Evolutionary conservation across 805 yeast genomes (phyloP), one percentile per base, ranked within the genome.

Genomic region (Metschnikowia henanensis): DNA sequence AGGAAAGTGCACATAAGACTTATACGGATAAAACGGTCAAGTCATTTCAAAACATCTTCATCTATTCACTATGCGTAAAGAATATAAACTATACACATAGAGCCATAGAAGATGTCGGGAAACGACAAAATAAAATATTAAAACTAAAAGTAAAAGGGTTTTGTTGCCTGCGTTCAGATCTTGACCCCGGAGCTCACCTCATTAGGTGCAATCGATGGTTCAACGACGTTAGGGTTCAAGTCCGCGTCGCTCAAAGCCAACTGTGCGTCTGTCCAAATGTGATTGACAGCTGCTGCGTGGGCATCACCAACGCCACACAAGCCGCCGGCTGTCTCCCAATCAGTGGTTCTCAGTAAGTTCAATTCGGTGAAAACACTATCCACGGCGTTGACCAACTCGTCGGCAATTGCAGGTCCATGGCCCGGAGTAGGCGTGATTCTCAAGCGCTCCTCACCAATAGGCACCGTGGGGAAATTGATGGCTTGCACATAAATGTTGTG

Each of bases 361-460:
- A 94, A 75, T 51, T 84, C 84, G 32, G 72, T 74, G 73, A 92
- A 94, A 19, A 91, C 88, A 36, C 79, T 77, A 55, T 89, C 96
- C 37, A 94, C 73, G 10, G 97, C 89, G 9, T 70, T 79, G 42
- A 94, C 75, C 55, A 94, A 77, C 52, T 81, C 76, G 62, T 90
- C 88, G 41, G 92, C 77, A 38, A 88, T 74, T 45, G 83, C 87
- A 46, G 81, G 75, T 16, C 81, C 79, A 65, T 94, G 99, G 42
- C 97, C 97, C 29, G 99, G 99, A 32, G 99, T 91, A 43, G 99
- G 98, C n/a, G 99, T 94, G 61, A 94, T 82, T 70, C 99, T 83
- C 59, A 94, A 80, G 64, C 99, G 83, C 72, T 94, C 99, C 53
- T 90, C 84, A 48, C 99, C 99, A 55, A 86, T 82, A 16, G 97